Base-by-base conservation (phyloP, 495 filamentous ascomycete genomes). In the Talaromyces stipitatus region DNA sequence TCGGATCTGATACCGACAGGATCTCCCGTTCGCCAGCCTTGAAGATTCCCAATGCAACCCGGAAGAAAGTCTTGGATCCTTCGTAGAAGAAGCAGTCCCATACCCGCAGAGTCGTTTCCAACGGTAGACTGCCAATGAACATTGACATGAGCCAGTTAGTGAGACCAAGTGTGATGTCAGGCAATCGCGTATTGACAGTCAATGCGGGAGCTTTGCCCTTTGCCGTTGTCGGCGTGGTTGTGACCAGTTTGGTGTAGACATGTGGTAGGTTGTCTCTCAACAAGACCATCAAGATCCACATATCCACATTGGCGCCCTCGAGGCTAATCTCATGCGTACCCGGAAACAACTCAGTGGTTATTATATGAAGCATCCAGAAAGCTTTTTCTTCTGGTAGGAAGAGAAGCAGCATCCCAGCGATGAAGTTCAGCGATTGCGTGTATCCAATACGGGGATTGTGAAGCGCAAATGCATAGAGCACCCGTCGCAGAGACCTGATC, bases 121-220 rank as follows among this genome's bases (percentile, higher is more conserved):
- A 88, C 16, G 94, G 94, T 26, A 98, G 70, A 1, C 86, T 95
- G 32, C 92, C 91, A 67, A 97, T 92, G 69, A 94, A 97, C 45
- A 91, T 85, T 14, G 86, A 91, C 94, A 98, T 98, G 69, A 98
- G 95, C 94, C 94, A 98, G n/a, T 91, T 86, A 1, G 92, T 96
- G 64, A 92, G 86, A 58, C 91, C 92, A 2, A 98, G 80, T 8
- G 90, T 92, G 62, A 98, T 91, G 10, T 94, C 89, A 0, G 94
- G 94, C 7, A 96, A 75, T 2, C 88, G 83, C 20, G 81, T 78
- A 59, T 72, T 74, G 30, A 79, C 76, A 20, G 73, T 79, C 16
- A 79, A 69, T 20, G 77, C 70, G 46, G 72, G 68, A 11, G 62
- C 43, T 55, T 69, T 73, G 32, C 60, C 59, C 22, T 62, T 66